These are phyloP conservation scores for Ramaria sp. DNA, from an alignment of 768 basidiomycete genomes.

Conservation along the genomic window DNA sequence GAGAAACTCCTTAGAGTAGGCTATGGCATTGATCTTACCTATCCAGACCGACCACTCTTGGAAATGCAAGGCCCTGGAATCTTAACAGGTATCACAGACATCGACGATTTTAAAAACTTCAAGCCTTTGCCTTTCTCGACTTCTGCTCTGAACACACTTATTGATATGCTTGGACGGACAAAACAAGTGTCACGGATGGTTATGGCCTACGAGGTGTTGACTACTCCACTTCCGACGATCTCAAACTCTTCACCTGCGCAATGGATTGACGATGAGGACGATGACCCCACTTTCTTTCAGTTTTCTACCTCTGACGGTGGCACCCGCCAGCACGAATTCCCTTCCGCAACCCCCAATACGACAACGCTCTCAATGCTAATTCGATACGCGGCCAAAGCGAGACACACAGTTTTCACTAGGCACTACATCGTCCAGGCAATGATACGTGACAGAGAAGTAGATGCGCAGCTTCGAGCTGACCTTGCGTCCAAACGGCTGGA, in stretches of 20 bases:
- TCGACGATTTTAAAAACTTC: neutral
- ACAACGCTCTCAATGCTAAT: conserved; percentile 35
- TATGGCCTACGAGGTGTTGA: conserved; percentile 68
- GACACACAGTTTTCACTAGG: conserved; percentile 8
- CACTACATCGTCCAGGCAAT: conserved; percentile 47
- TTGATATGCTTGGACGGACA: conserved; percentile 57
- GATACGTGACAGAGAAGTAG: conserved; percentile 38
- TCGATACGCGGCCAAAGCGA: conserved; percentile 29
- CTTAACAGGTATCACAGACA: conserved; percentile 7
- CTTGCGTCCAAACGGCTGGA: conserved; percentile 19
- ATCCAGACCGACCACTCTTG: conserved; percentile 57
- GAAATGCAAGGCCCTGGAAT: conserved; percentile 23
- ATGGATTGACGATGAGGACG: conserved; percentile 58
- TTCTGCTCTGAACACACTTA: conserved; percentile 56
- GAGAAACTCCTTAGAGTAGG: conserved; percentile 49
- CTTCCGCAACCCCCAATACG: conserved; percentile 43
- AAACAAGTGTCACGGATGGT: conserved; percentile 57
- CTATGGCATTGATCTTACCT: conserved; percentile 68
- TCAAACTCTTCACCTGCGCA: conserved; percentile 27
- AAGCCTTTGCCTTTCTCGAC: conserved; percentile 43
- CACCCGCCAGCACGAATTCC: conserved; percentile 24
- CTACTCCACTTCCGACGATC: conserved; percentile 50
- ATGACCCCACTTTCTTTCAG: conserved; percentile 26
- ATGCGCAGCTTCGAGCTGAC: conserved; percentile 27
- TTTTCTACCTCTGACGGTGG: neutral